A percentile compares a stretch with the other conserved stretches of the same genome.
Conservation (phyloP, 1,284 basidiomycete species). For the Agroathelia rolfsii region DNA sequence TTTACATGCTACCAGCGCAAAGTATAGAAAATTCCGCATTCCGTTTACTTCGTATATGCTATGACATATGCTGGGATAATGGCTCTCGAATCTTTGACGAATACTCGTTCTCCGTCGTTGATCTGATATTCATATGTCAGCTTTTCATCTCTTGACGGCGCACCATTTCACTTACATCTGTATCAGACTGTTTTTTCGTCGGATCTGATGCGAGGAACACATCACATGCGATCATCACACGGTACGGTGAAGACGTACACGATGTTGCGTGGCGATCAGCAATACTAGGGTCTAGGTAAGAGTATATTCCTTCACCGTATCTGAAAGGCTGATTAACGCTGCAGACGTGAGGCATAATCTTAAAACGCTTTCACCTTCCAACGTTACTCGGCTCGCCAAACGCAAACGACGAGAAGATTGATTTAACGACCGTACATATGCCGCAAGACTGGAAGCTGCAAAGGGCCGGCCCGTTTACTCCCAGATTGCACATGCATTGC, state of each 20-base stretch:
- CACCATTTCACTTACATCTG: slow-evolving; percentile 2
- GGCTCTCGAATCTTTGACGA: slow-evolving; percentile 32
- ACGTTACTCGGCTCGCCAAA: slow-evolving; percentile 39
- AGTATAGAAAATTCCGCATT: no score
- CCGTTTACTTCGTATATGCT: slow-evolving; percentile 25
- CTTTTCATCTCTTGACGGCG: background rate
- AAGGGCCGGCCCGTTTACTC: slow-evolving; percentile 34
- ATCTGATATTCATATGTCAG: slow-evolving; percentile 14
- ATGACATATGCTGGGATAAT: slow-evolving; percentile 38
- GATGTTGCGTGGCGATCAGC: slow-evolving; percentile 51
- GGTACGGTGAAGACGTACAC: slow-evolving; percentile 51
- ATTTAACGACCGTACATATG: slow-evolving; percentile 46
- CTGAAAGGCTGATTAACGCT: slow-evolving; percentile 20
- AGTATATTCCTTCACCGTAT: slow-evolving; percentile 50
- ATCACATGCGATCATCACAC: slow-evolving; percentile 51
- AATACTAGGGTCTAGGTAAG: slow-evolving; percentile 41
- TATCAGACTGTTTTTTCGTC: slow-evolving; percentile 1
- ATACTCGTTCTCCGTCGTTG: slow-evolving; percentile 31
- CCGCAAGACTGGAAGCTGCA: slow-evolving; percentile 53
- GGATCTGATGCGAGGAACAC: slow-evolving; percentile 28
- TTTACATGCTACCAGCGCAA: no score
- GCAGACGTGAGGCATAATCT: slow-evolving; percentile 3
- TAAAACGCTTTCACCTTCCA: slow-evolving; percentile 33
- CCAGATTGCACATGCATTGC: slow-evolving; percentile 58
- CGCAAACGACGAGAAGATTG: slow-evolving; percentile 42